These are phyloP conservation scores for Fusarium cicatricum DNA, from an alignment of 2,329 filamentous ascomycete genomes.

Conservation along the genomic window DNA sequence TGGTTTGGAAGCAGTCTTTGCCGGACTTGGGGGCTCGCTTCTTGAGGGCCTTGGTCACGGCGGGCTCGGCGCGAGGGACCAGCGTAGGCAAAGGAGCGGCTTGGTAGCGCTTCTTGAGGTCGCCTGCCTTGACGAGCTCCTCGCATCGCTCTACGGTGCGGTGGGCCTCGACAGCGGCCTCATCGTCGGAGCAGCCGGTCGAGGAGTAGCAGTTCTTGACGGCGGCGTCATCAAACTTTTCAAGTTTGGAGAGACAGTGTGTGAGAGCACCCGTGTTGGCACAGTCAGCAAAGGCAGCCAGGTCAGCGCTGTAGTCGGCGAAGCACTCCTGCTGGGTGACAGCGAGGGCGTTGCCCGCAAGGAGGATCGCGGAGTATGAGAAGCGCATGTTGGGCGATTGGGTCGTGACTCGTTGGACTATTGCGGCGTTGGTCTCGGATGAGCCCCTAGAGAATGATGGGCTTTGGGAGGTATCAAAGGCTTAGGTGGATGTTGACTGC, in stretches of 20 bases:
- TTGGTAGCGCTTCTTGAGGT: conserved; percentile 44
- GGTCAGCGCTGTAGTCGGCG: conserved; percentile 46
- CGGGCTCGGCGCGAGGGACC: conserved; percentile 26
- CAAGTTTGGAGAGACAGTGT: conserved; percentile 52
- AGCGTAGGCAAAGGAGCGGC: conserved; percentile 32
- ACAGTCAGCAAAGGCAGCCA: conserved; percentile 54
- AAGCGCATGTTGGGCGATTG: conserved; percentile 41
- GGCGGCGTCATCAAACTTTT: conserved; percentile 43
- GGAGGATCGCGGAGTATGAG: conserved; percentile 45
- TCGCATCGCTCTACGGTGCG: conserved; percentile 46
- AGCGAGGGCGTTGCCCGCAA: conserved; percentile 47
- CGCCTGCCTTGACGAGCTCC: conserved; percentile 36
- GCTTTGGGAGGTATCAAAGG: background rate
- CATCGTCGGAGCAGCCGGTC: conserved; percentile 47
- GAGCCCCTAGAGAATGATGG: conserved; percentile 1
- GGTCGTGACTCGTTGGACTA: background rate
- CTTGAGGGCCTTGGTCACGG: conserved; percentile 18
- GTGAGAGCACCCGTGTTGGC: conserved; percentile 53
- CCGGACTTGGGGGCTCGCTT: conserved; percentile 34
- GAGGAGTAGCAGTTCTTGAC: conserved; percentile 50
- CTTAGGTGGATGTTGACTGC: conserved; percentile 10
- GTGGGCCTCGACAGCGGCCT: conserved; percentile 44
- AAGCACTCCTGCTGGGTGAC: conserved; percentile 51
- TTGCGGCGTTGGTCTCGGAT: background rate
- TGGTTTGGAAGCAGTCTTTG: conserved; percentile 50